phyloP scores from a whole-genome alignment of 2,329 filamentous ascomycete species.

The Colletotrichum sp. region DNA sequence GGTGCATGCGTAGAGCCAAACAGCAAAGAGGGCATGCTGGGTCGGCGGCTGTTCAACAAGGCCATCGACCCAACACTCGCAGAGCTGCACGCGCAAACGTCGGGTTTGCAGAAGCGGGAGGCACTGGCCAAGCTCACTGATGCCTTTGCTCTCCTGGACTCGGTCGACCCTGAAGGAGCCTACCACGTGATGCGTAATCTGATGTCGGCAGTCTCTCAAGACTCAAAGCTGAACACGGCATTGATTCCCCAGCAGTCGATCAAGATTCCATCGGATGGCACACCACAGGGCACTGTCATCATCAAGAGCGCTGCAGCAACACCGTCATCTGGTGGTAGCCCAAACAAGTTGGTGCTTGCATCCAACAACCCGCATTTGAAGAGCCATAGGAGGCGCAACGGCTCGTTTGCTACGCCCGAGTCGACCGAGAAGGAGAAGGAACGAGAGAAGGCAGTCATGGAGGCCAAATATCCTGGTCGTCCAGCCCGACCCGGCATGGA shows the following conservation, averaged over 20 bases:
- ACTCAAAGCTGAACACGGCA: constrained; percentile 66
- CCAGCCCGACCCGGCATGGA: constrained; percentile 78
- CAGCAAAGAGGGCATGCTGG: constrained; percentile 83
- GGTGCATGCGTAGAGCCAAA: constrained; percentile 56
- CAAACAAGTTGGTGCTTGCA: constrained; percentile 74
- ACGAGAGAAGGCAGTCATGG: constrained; percentile 51
- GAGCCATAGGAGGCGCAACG: constrained; percentile 73
- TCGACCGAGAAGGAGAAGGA: constrained; percentile 51
- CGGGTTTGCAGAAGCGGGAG: constrained; percentile 72
- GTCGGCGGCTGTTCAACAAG: constrained; percentile 80
- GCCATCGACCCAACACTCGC: constrained; percentile 83
- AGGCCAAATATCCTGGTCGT: constrained; percentile 60
- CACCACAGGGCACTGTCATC: constrained; percentile 61
- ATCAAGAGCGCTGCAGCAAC: constrained; percentile 51
- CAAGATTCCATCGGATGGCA: constrained; percentile 47
- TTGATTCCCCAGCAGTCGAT: constrained; percentile 45
- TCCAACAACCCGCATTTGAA: constrained; percentile 86
- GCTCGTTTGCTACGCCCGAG: constrained; percentile 35
- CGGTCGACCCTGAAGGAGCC: constrained; percentile 87
- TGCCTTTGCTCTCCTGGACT: constrained; percentile 84
- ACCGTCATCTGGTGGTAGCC: constrained; percentile 36
- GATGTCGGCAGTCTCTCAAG: constrained; percentile 73
- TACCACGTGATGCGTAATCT: constrained; percentile 84
- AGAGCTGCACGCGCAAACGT: constrained; percentile 84
- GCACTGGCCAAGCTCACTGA: constrained; percentile 83